Conservation (phyloP, 352 stramenopile species). For the Pythium aquatile region DNA sequence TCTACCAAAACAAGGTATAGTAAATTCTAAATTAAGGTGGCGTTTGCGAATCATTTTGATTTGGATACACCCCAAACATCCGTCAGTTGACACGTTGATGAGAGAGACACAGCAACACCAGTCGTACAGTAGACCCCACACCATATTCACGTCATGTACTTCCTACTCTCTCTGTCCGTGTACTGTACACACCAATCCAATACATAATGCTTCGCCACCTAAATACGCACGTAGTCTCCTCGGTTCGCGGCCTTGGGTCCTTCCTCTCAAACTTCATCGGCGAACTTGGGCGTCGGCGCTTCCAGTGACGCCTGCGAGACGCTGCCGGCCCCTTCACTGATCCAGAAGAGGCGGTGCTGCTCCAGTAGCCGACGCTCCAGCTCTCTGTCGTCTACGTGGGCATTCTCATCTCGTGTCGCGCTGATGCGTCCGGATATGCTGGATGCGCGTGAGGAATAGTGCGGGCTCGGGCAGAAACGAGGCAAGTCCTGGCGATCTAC, state of each 20-base stretch:
- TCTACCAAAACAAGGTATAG: not conserved
- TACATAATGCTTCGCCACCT: conserved; percentile 2
- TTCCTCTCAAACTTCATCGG: conserved; percentile 7
- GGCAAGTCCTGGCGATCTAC: conserved; percentile 24
- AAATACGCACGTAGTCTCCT: conserved; percentile 3
- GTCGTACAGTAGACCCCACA: not conserved
- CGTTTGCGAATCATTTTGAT: no score
- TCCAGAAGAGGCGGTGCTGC: conserved; percentile 76
- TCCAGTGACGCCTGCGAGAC: conserved; percentile 18
- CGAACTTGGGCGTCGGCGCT: conserved; percentile 16
- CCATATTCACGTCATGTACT: conserved; percentile 5
- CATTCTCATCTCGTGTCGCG: conserved; percentile 45
- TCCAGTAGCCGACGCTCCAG: conserved; percentile 55
- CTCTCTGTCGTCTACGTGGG: conserved; percentile 27
- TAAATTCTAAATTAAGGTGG: not conserved
- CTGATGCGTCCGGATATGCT: conserved; percentile 55
- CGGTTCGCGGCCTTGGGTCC: not conserved
- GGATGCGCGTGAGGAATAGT: conserved; percentile 68
- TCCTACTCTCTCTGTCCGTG: not conserved
- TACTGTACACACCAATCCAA: conserved; percentile 6
- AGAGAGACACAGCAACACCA: not conserved
- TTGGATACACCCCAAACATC: not conserved
- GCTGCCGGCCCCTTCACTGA: conserved; percentile 52
- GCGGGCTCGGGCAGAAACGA: conserved; percentile 49
- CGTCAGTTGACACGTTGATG: not conserved